Percentiles rank a stretch among this genome's conserved stretches.
phyloP scores from a whole-genome alignment of 2,329 filamentous ascomycete species.

The Graphilbum sp. region DNA sequence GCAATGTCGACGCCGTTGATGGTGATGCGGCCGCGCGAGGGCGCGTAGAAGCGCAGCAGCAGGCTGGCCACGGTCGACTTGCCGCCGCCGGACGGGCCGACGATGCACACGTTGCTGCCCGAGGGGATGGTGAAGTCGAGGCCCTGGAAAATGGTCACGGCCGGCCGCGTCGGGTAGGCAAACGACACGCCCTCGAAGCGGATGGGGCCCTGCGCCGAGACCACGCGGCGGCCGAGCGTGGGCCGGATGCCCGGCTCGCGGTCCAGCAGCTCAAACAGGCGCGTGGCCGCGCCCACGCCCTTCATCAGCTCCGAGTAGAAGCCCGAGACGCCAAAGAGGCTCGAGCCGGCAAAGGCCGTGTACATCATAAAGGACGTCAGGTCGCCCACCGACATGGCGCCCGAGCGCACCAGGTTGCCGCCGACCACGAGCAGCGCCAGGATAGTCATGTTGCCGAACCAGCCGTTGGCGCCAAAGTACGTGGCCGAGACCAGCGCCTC shows the following conservation, averaged over 20 bases:
- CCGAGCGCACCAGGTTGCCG: slow-evolving; percentile 74
- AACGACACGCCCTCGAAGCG: slow-evolving; percentile 76
- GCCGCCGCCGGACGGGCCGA: slow-evolving; percentile 87
- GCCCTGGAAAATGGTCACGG: slow-evolving; percentile 78
- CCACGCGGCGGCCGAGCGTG: slow-evolving; percentile 64
- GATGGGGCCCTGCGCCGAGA: slow-evolving; percentile 75
- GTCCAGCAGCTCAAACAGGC: slow-evolving; percentile 90
- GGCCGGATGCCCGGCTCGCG: slow-evolving; percentile 73
- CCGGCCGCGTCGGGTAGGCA: slow-evolving; percentile 84
- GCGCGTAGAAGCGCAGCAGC: slow-evolving; percentile 78
- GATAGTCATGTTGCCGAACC: slow-evolving; percentile 94
- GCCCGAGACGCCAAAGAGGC: slow-evolving; percentile 81
- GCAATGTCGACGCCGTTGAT: slow-evolving; percentile 76
- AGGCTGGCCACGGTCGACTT: slow-evolving; percentile 94
- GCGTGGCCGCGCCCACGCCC: slow-evolving; percentile 89
- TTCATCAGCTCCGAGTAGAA: slow-evolving; percentile 99
- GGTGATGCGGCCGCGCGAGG: slow-evolving; percentile 57
- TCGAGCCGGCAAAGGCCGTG: slow-evolving; percentile 70
- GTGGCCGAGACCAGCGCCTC: slow-evolving; percentile 81
- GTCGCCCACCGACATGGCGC: slow-evolving; percentile 78
- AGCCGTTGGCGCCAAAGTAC: slow-evolving; percentile 76
- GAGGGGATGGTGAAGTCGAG: slow-evolving; percentile 83
- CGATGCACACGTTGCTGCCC: slow-evolving; percentile 88
- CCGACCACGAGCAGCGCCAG: slow-evolving; percentile 80
- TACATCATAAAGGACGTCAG: slow-evolving; percentile 98